Conservation (phyloP, 805 yeast genomes). For the Peterozyma xylosa region DNA sequence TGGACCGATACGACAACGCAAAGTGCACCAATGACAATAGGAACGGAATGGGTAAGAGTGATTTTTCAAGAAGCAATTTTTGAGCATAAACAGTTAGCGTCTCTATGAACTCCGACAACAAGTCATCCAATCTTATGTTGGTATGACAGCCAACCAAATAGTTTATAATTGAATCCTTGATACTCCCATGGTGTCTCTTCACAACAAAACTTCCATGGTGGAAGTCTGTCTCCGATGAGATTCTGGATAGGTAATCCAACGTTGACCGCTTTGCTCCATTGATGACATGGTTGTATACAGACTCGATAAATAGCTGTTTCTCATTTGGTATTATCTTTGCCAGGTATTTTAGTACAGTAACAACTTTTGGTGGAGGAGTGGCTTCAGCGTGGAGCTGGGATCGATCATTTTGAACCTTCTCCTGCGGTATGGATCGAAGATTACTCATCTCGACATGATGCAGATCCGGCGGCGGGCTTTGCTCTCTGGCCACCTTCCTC, state of each 20-base stretch:
- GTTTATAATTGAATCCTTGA: constrained; percentile 27
- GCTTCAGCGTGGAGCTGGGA: neutral
- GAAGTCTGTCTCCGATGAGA: constrained; percentile 22
- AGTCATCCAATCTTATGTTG: constrained; percentile 37
- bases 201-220: constrained; percentile 19
- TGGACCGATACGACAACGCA: constrained; percentile 50
- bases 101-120: constrained; percentile 34
- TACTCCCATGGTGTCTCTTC: constrained; percentile 16
- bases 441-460: neutral
- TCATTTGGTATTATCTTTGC: constrained; percentile 26
- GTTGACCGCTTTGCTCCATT: constrained; percentile 26
- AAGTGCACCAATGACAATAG: constrained; percentile 50
- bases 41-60: constrained; percentile 46
- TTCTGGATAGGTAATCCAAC: constrained; percentile 24
- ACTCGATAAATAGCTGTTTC: constrained; percentile 31
- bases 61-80: constrained; percentile 11
- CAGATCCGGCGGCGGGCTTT: neutral
- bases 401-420: neutral
- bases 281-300: constrained; percentile 23
- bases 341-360: constrained; percentile 19
- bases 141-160: constrained; percentile 36
- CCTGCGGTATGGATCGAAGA: too few species aligned
- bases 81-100: constrained; percentile 22
- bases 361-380: neutral
- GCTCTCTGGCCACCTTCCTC: constrained; percentile 14